phyloP scores from a whole-genome alignment of 805 yeast species.

The Myxozyma geophila region DNA sequence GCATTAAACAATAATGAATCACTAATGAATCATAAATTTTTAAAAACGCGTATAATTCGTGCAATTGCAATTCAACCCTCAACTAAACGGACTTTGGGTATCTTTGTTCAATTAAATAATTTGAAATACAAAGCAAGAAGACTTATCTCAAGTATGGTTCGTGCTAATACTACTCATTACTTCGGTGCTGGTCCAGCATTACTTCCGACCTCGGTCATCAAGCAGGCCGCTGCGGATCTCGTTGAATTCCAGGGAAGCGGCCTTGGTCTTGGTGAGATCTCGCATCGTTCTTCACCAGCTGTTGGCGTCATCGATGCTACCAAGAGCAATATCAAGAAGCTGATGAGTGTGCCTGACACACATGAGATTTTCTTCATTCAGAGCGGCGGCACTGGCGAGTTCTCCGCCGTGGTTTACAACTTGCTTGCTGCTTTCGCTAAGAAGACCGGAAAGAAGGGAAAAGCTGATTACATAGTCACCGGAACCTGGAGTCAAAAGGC shows the following conservation, averaged over 20 bases:
- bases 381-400: slow-evolving; percentile 98
- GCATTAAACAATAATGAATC: background rate
- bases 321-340: slow-evolving; percentile 64
- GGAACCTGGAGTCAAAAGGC: slow-evolving; percentile 96
- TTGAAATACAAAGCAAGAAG: too few species aligned
- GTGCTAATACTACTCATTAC: slow-evolving; percentile 47
- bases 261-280: slow-evolving; percentile 92
- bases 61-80: too few species aligned
- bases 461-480: slow-evolving; percentile 83
- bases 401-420: slow-evolving; percentile 84
- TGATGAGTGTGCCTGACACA: slow-evolving; percentile 81
- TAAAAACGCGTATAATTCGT: too few species aligned
- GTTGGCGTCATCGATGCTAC: slow-evolving; percentile 75
- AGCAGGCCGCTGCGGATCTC: slow-evolving; percentile 85
- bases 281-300: slow-evolving; percentile 91
- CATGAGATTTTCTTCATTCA: slow-evolving; percentile 94
- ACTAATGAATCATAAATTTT: background rate
- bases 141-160: slow-evolving; percentile 7
- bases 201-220: slow-evolving; percentile 79
- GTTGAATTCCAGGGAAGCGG: slow-evolving; percentile 70
- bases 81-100: too few species aligned
- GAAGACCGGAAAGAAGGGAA: slow-evolving; percentile 74
- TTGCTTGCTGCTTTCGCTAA: slow-evolving; percentile 74
- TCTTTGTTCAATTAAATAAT: too few species aligned
- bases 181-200: slow-evolving; percentile 99